Base-by-base conservation (phyloP, 2,329 filamentous ascomycete species). In the Berkeleyomyces basicola region DNA sequence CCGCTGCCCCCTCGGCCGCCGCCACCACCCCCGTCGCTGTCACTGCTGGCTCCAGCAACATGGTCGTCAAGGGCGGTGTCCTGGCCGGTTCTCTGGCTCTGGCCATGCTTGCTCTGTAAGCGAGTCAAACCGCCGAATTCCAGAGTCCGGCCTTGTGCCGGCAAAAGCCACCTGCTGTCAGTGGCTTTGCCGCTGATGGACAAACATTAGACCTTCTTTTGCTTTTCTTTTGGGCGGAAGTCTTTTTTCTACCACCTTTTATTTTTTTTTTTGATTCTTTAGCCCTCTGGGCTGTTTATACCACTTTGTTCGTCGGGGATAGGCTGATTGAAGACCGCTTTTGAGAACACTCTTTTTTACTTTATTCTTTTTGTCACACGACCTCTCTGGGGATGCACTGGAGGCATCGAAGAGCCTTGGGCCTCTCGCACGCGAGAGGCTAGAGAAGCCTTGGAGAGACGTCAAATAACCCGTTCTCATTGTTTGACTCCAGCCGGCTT, bases 261-360 rank as follows among this genome's bases (percentile, higher is more conserved):
- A 9, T 44, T 53, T 42, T 53, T 7, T 49, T 62, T 53, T 64
- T 55, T 53, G 39, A 11, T 61, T 64, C 59, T 59, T 61, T 57
- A 33, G 23, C 43, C 11, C 16, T 36, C 33, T 10, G 33, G 46
- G 37, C 58, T 39, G 55, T 64, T 64, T 64, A 64, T 64, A 64
- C 63, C 63, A 62, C 60, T 64, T 64, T 64, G 33, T 64, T 64
- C 63, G 46, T 59, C 23, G 63, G 63, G 63, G 63, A 64, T 64
- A 59, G 63, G 63, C 31, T 61, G 63, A 59, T 64, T 64, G 63
- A 59, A 37, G 63, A 14, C 36, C 51, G 51, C 33, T 58, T 64
- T 64, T 62, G 63, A 64, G 63, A 59, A 64, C 63, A 59, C 39
- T 58, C 36, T 59, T 46, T 49, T 23, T 44, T 33, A 10, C 23